phyloP scores from a whole-genome alignment of 192 early-diverging fungal species.

The Kickxella alabastrina region DNA sequence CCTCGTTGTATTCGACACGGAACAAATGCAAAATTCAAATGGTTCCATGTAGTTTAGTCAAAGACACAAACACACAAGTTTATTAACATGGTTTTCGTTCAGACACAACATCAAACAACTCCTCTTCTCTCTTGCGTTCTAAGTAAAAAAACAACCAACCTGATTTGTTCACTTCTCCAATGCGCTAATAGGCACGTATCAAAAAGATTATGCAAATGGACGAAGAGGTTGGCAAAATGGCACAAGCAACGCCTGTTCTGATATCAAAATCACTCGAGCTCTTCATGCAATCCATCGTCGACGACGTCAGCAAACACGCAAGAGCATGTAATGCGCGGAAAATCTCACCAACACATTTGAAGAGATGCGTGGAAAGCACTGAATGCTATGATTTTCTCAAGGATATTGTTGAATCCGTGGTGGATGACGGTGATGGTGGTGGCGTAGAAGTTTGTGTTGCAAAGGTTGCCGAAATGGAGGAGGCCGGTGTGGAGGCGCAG shows the following conservation, averaged over 20 bases:
- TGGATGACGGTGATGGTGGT: constrained; percentile 60
- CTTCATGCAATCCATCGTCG: constrained; percentile 91
- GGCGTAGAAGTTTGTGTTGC: constrained; percentile 38
- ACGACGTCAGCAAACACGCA: constrained; percentile 80
- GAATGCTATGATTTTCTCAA: constrained; percentile 94
- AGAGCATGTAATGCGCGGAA: constrained; percentile 75
- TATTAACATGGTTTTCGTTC: no score
- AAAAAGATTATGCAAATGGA: constrained; percentile 99
- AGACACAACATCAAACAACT: no score
- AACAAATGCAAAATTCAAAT: no score
- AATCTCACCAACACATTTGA: constrained; percentile 82
- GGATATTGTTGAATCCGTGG: constrained; percentile 78
- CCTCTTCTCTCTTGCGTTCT: no score
- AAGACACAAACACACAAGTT: no score
- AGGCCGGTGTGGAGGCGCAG: neutral
- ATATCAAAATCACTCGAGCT: constrained; percentile 87
- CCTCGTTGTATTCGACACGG: no score
- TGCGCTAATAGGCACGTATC: constrained; percentile 98
- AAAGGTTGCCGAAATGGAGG: constrained; percentile 35
- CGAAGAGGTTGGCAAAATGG: constrained; percentile 98
- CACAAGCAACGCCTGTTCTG: constrained; percentile 92
- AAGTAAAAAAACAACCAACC: no score
- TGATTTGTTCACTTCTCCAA: no score
- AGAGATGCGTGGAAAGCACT: constrained; percentile 66
- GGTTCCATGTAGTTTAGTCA: no score